Base-by-base conservation (phyloP, 2,329 filamentous ascomycete genomes). In the Metarhizium rileyi region DNA sequence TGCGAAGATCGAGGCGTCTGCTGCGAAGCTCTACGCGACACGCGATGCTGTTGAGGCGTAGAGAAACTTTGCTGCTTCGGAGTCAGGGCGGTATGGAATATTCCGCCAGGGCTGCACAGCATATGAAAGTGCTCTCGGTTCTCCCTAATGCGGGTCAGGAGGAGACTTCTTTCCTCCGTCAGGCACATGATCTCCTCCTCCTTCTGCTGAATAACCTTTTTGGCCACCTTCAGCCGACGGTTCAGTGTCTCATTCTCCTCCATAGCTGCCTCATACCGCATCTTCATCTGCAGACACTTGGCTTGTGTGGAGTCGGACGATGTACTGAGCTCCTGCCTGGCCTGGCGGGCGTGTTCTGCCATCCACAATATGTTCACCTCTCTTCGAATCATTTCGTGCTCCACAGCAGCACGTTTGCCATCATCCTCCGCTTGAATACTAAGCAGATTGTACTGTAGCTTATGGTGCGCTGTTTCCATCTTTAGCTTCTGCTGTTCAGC, bases 311-410 rank as follows among this genome's bases (percentile, higher is more conserved):
- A 74, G 46, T 81, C 76, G 3, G 75, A 71, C 20, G 70, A 73
- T 6, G 69, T 68, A 56, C 70, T 75, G 50, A 77, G 68, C 52
- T 81, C 76, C 22, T 71, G 73, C 43, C 74, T 72, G 4, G 76
- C 76, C 52, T 84, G 81, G 47, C 78, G 78, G 47, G 81, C 78
- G 62, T 86, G 79, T 61, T 93, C 86, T 14, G 83, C 82, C 53
- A 78, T 76, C 52, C 90, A 85, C 26, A 96, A 72, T 12, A 90
- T 87, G 53, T 95, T 87, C 20, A 95, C 85, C 66, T 96, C 90
- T 22, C 86, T 79, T 54, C 88, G 81, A n/a, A 85, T 86, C 80
- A 96, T 90, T 56, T 93, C 87, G 59, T 95, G 86, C 66, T 96
- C 91, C 5, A 96, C 90, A 33, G 84, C 86, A 57, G 91, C 89